Evolutionary conservation across 2,329 filamentous ascomycete species (phyloP).

Genomic region (Chalara sp.): DNA sequence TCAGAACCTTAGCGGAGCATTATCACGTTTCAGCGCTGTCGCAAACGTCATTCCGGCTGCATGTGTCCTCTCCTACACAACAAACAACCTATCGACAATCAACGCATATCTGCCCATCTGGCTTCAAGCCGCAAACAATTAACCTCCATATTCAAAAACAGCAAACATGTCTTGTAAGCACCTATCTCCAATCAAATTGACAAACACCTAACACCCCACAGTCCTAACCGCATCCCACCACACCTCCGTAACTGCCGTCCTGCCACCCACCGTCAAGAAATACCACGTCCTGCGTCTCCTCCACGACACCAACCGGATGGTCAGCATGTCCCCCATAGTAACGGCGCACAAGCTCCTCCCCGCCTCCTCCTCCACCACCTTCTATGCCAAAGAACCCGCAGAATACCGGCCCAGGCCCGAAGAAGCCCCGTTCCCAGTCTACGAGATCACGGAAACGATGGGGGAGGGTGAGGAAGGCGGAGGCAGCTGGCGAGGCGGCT

Average conservation of each 20-base stretch:
- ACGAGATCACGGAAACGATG: slow-evolving; percentile 26
- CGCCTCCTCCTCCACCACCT: slow-evolving; percentile 28
- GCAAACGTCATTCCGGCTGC: no score
- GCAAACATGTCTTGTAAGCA: slow-evolving; percentile 21
- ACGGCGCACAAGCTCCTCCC: slow-evolving; percentile 60
- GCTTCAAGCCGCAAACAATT: no score
- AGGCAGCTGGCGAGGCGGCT: slow-evolving; percentile 70
- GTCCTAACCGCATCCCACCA: slow-evolving; percentile 19
- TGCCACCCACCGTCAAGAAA: slow-evolving; percentile 61
- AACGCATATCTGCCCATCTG: no score
- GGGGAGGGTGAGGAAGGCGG: slow-evolving; percentile 65
- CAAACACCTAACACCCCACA: slow-evolving; percentile 3
- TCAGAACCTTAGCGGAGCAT: no score
- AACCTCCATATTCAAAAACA: no score
- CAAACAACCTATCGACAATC: no score
- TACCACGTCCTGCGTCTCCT: slow-evolving; percentile 64
- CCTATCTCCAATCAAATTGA: not conserved
- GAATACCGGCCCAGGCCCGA: slow-evolving; percentile 51
- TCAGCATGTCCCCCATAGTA: slow-evolving; percentile 78
- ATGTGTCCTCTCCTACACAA: no score
- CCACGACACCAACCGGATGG: slow-evolving; percentile 74
- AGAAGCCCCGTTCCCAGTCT: slow-evolving; percentile 13
- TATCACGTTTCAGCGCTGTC: no score
- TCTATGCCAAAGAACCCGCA: slow-evolving; percentile 36
- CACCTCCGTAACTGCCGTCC: slow-evolving; percentile 54